A percentile compares a stretch with the other conserved stretches of the same genome.
These are phyloP conservation scores for Amesomyces nigricolor DNA, from an alignment of 2,329 filamentous ascomycete species.

Conservation along the genomic window DNA sequence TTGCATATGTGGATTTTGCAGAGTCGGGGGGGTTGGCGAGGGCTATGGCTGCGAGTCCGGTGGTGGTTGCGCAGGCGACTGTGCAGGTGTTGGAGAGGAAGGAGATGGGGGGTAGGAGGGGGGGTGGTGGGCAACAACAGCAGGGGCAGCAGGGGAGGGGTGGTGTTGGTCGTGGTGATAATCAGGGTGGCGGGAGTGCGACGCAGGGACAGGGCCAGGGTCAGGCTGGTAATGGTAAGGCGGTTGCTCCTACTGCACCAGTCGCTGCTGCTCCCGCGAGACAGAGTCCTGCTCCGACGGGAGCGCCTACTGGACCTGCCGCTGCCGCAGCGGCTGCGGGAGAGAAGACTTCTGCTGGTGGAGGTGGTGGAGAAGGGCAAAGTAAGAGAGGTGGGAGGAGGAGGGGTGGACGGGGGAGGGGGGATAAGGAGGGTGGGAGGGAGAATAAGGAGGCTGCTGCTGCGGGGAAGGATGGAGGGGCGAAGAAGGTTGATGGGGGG, in stretches of 20 bases:
- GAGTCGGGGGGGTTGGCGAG: conserved; percentile 64
- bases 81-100: conserved; percentile 84
- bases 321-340: too few relatives aligned
- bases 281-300: too few relatives aligned
- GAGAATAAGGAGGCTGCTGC: conserved; percentile 9
- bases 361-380: too few relatives aligned
- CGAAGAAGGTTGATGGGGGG: conserved; percentile 7
- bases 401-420: conserved; percentile 19
- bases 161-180: too few relatives aligned
- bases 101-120: conserved; percentile 43
- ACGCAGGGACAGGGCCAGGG: neutral
- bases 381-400: conserved; percentile 20
- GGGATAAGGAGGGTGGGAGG: conserved; percentile 11
- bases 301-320: too few relatives aligned
- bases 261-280: too few relatives aligned
- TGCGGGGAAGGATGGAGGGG: conserved; percentile 5
- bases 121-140: neutral
- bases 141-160: neutral
- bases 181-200: too few relatives aligned
- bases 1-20: conserved; percentile 90
- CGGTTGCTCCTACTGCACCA: too few relatives aligned
- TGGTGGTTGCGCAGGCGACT: conserved; percentile 75
- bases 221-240: neutral
- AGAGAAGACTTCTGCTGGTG: too few relatives aligned
- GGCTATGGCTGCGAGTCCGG: conserved; percentile 74